Evolutionary conservation across 2,329 filamentous ascomycete genomes (phyloP), one percentile per base, ranked within the genome.

Genomic region (Daldinia sp.): DNA sequence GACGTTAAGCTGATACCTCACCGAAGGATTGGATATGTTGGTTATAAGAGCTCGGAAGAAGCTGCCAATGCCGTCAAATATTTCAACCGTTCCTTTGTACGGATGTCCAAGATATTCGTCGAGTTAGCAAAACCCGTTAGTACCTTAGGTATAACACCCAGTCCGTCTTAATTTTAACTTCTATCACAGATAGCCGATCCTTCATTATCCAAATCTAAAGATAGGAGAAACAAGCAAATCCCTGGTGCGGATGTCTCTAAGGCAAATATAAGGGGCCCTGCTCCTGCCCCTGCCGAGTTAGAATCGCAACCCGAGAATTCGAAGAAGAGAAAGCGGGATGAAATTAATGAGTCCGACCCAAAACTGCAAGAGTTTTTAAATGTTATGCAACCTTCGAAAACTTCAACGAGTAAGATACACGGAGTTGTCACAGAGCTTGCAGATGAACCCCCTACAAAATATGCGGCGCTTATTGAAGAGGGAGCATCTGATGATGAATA

Each of bases 81-180:
- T 84, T 98, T 98, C 86, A 94, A 99, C 85, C 93, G 89, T 79
- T 91, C 94, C 71, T 99, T 94, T 81, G 93, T 99, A 76, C 93
- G 94, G 75, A 96, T 98, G 92, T 97, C 94, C 65, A 97, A 91
- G 83, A 94, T 99, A 76, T 87, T 87, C 33, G 96, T 98, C 69
- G 94, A 98, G 82, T 83, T 96, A 77, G 96, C 96, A 63, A 90
- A 88, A 79, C 91, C 96, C 67, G 92, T 97, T 79, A 77, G 85
- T 78, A 54, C 35, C 3, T 20, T 39, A 30, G 3, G 26, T 12
- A 15, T 20, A 26, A 20, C n/a, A 44, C 28, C 28, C 33, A 41
- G 44, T 13, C 28, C 10, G 18, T 23, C 53, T 56, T 42, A 6
- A 12, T n/a, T n/a, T 44, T 64, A 63, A 39, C 44, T 42, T 56